Evolutionary conservation across 768 basidiomycete species (phyloP).

Genomic region (Sporobolomyces phaffii): DNA sequence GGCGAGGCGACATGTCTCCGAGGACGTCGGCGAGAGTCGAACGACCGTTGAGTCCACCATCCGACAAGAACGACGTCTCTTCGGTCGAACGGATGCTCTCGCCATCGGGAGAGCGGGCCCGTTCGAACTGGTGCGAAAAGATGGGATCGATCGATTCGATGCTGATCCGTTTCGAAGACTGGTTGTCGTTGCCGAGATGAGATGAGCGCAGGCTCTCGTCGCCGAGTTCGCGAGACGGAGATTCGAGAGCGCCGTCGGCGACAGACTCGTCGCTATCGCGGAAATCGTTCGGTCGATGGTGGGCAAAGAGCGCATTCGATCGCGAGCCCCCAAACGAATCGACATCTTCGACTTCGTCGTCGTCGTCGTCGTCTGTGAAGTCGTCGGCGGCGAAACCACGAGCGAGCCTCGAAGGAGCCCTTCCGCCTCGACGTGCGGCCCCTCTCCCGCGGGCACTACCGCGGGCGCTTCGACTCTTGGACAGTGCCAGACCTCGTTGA

Average conservation of each 20-base stretch:
- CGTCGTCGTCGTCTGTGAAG: constrained; percentile 1
- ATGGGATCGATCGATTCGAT: constrained; percentile 37
- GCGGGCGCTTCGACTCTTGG: constrained; percentile 43
- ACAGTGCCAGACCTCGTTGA: not conserved
- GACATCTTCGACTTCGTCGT: not conserved
- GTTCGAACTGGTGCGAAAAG: constrained; percentile 34
- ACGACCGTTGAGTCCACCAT: constrained; percentile 8
- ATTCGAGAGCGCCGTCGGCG: constrained; percentile 16
- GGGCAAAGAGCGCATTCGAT: constrained; percentile 1
- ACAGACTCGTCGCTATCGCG: constrained; percentile 1
- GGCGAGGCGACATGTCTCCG: not conserved
- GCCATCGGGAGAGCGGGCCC: not conserved
- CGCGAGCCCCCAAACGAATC: not conserved
- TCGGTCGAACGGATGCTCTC: constrained; percentile 3
- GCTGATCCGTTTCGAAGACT: constrained; percentile 18
- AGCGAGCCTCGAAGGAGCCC: constrained; percentile 2
- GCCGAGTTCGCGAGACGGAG: constrained; percentile 9
- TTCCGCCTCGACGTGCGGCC: not conserved
- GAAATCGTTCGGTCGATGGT: constrained; percentile 3
- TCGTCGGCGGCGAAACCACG: constrained; percentile 6
- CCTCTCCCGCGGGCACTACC: constrained; percentile 21
- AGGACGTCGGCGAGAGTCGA: constrained; percentile 26
- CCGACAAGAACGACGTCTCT: constrained; percentile 11
- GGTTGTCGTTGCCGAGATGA: not conserved
- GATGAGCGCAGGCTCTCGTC: not conserved